Evolutionary conservation across 495 filamentous ascomycete genomes (phyloP).

Genomic region (Penicillium antarcticum): DNA sequence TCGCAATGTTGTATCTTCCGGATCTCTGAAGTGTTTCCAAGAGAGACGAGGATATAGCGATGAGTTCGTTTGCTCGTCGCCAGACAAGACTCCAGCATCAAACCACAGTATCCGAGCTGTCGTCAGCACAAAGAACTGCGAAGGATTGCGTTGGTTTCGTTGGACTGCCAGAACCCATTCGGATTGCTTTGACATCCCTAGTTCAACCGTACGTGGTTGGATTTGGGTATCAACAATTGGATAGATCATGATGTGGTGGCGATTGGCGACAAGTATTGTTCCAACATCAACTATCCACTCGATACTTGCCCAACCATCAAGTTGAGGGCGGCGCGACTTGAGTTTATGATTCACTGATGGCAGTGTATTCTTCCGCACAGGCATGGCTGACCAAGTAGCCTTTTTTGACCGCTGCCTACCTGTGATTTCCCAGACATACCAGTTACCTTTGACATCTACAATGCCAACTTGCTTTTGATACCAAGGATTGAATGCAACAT

Average conservation of each 20-base stretch:
- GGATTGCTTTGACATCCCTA: constrained; percentile 31
- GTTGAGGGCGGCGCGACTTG: constrained; percentile 15
- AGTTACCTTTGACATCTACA: constrained; percentile 67
- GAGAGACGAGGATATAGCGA: constrained; percentile 27
- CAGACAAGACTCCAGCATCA: constrained; percentile 18
- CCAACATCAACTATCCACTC: constrained; percentile 47
- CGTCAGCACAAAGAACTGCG: constrained; percentile 56
- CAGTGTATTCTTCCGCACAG: constrained; percentile 26
- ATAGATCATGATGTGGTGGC: constrained; percentile 40
- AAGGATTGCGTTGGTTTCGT: constrained; percentile 39
- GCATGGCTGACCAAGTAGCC: constrained; percentile 22
- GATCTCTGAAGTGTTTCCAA: constrained; percentile 46
- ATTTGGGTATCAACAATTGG: constrained; percentile 19
- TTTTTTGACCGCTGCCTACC: constrained; percentile 33
- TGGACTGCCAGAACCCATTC: constrained; percentile 57
- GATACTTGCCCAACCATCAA: constrained; percentile 52
- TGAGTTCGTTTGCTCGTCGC: constrained; percentile 5
- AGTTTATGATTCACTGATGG: constrained; percentile 25
- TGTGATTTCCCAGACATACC: constrained; percentile 73
- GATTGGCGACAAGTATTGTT: constrained; percentile 45
- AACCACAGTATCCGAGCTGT: constrained; percentile 43
- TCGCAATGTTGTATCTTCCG: constrained; percentile 42
- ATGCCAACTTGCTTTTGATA: constrained; percentile 65
- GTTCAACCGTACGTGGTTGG: constrained; percentile 27
- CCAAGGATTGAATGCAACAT: constrained; percentile 78